Evolutionary conservation across 2,329 filamentous ascomycete genomes (phyloP).

Genomic region (Cladosporium velox): DNA sequence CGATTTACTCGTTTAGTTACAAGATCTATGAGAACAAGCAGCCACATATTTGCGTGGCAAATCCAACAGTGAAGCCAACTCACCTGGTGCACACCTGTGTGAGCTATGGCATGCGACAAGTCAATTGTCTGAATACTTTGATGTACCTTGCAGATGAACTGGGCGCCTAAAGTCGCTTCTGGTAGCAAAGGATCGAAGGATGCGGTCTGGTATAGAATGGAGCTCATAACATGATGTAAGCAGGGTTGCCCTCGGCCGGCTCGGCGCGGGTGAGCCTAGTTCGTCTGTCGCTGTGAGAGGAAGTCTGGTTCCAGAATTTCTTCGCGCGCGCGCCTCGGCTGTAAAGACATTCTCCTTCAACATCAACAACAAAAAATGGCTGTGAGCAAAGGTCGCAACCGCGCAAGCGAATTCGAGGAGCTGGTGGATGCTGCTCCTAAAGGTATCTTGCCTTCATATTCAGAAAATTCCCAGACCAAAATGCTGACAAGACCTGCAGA

Average conservation of each 20-base stretch:
- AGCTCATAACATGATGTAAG: no score
- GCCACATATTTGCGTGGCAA: not conserved
- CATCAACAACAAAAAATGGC: constrained; percentile 28
- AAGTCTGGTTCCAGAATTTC: constrained; percentile 10
- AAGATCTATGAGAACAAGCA: not conserved
- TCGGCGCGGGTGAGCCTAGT: not conserved
- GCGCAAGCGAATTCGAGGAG: constrained; percentile 34
- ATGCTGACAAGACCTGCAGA: constrained; percentile 53
- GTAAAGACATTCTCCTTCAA: not conserved
- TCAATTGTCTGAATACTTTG: not conserved
- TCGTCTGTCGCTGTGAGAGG: not conserved
- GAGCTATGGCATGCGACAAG: not conserved
- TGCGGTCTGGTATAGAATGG: not conserved
- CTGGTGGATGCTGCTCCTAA: constrained; percentile 32
- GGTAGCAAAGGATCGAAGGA: not conserved
- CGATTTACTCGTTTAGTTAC: not conserved
- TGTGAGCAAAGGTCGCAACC: constrained; percentile 31
- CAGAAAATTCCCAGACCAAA: constrained; percentile 4
- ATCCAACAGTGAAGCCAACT: not conserved
- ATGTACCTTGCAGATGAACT: not conserved
- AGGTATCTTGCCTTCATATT: constrained; percentile 28
- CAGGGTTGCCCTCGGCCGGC: not conserved
- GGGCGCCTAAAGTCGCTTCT: not conserved
- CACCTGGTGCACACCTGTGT: not conserved
- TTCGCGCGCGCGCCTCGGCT: constrained; percentile 15